Base-by-base conservation (phyloP, 2,329 filamentous ascomycete genomes). In the Helotiales sp. region DNA sequence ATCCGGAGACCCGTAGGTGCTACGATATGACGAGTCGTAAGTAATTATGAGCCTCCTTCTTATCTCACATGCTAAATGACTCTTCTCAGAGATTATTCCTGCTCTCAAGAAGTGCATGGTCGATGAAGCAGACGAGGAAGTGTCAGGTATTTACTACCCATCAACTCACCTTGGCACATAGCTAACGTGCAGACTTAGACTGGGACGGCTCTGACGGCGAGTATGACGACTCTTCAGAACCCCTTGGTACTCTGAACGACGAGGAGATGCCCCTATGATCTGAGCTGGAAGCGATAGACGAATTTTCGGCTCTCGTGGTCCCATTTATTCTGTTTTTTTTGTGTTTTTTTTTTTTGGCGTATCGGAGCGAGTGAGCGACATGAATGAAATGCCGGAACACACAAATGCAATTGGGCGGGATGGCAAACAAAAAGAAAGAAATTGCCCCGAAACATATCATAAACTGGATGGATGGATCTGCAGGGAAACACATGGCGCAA, bases 201-300 rank as follows among this genome's bases (percentile, higher is more conserved):
- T 78, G 76, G 76, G 75, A 74, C n/a, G 73, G 69, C 20, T 77
- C 76, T 17, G 76, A 78, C 47, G 75, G 67, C 3, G 75, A 75
- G 26, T 76, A 77, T 71, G 83, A 77, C 71, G 83, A 77, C 54
- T 87, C 86, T 57, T 88, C 86, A 6, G 86, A 87, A 34, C 82
- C 82, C 65, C 80, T 85, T 75, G 85, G 86, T 65, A 82, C 82
- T 69, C 75, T 85, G 62, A 79, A 61, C 37, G 62, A 59, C 28
- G 54, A 57, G 22, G 50, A 62, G 5, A 61, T 65, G 45, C 47
- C 34, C 40, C 50, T 43, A 15, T 50, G 22, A 64, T 34, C 63
- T 7, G 8, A 6, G 4, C 2, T 20, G 10, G 13, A 40, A 50
- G 50, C 28, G 37, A 45, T 28, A 22, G 37, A 64, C 57, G 61